phyloP scores from a whole-genome alignment of 2,329 filamentous ascomycete genomes.

The Monilinia laxa region DNA sequence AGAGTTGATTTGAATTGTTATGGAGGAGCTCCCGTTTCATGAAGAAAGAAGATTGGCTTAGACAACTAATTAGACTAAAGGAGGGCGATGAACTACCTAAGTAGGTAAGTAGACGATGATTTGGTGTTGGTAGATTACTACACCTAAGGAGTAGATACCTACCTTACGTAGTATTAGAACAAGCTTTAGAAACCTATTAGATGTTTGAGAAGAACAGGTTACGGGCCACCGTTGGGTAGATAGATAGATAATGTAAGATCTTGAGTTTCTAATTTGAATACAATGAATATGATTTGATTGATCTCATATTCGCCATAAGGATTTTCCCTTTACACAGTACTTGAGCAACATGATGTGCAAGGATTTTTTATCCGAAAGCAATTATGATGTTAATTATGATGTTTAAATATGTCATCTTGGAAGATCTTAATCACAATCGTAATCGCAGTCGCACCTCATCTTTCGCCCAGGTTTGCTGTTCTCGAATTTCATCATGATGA shows the following conservation, averaged over 20 bases:
- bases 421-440: not conserved
- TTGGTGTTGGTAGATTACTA: constrained; percentile 4
- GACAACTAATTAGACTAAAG: not conserved
- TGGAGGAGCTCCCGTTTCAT: not conserved
- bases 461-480: not conserved
- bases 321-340: not conserved
- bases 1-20: not conserved
- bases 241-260: not conserved
- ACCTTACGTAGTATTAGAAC: not conserved
- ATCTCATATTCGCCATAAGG: not conserved
- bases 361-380: not conserved
- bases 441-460: no score
- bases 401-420: not conserved
- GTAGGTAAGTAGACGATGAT: not conserved
- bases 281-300: no score
- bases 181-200: not conserved
- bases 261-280: not conserved
- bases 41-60: constrained; percentile 5
- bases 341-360: no score
- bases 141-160: no score
- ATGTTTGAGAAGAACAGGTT: not conserved
- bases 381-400: not conserved
- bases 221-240: not conserved
- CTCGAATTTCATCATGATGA: not conserved
- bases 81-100: not conserved